Percentiles rank a stretch among this genome's conserved stretches.
These are phyloP conservation scores for Raffaelea ambrosiae DNA, from an alignment of 2,329 filamentous ascomycete genomes.

Conservation along the genomic window DNA sequence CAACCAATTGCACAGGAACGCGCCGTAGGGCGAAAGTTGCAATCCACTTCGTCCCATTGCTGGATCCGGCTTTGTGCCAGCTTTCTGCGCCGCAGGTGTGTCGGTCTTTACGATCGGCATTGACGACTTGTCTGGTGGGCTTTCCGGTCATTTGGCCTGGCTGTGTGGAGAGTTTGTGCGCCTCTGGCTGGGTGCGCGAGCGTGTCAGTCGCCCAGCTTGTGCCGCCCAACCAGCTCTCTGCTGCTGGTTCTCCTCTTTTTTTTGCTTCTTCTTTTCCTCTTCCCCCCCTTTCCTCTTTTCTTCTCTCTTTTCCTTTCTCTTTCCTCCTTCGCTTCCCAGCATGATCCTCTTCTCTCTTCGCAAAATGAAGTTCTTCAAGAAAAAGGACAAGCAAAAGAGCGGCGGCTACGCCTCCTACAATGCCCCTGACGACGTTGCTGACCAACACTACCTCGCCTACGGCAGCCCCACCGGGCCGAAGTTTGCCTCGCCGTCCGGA, in stretches of 20 bases:
- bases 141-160: no score
- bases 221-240: no score
- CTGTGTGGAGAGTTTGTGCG: no score
- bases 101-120: not conserved
- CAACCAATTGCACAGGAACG: no score
- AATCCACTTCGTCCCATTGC: no score
- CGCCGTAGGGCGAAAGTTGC: no score
- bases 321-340: not conserved
- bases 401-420: constrained; percentile 5
- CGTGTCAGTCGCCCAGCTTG: no score
- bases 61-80: no score
- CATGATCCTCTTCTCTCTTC: constrained; percentile 8
- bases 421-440: constrained; percentile 2
- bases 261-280: not conserved
- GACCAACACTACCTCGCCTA: constrained; percentile 16
- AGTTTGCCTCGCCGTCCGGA: not conserved
- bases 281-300: not conserved
- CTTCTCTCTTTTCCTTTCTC: not conserved
- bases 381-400: constrained; percentile 24
- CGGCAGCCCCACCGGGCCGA: constrained; percentile 10
- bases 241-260: not conserved
- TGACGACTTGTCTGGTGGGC: no score
- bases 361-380: constrained; percentile 25
- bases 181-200: no score
- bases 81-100: not conserved